Base-by-base conservation (phyloP, 2,329 filamentous ascomycete genomes). In the Aureobasidium sp. region DNA sequence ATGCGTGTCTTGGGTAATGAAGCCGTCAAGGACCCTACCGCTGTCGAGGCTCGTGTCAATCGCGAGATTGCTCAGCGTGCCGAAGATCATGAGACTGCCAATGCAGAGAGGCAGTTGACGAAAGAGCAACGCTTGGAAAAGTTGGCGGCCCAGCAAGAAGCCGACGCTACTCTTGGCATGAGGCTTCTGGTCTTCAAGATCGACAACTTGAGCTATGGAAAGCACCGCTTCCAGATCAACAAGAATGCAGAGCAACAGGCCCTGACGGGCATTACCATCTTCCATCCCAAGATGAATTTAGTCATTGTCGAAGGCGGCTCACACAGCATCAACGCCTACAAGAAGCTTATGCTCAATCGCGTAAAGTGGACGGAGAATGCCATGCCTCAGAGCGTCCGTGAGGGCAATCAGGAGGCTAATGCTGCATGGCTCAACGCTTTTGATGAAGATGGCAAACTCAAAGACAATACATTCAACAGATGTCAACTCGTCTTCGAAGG, bases 1-100 rank as follows among this genome's bases (percentile, higher is more conserved):
- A 98, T 98, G 93, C 85, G 90, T 55, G 93, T 98, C 25, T 78
- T 96, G 53, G 93, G 93, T 58, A 89, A 96, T 66, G 85, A 89
- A 70, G 85, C 85, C 16, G 91, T 98, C 60, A 94, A 95, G 66
- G 93, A 98, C 70, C 93, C 93, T 6, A 98, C 94, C 0, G 93
- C 93, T 3, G 93, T 98, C 40, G 93, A 98, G 71, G 89, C 90
- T 47, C 84, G 89, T 21, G 93, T 98, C 48, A 95, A 94, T 68
- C 80, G 85, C 50, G 90, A 98, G 69, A 96, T 98, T 59, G 86
- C 86, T 24, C 90, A 94, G 58, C 87, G 93, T 37, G 83, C 85
- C 55, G 78, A 86, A 56, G 80, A 85, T 60, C 94, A 98, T 69
- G 75, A 91, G 55, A 71, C 81, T 35, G 74, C 79, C 55, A 98